Conservation (phyloP, 495 filamentous ascomycete species). For the Podospora conica region DNA sequence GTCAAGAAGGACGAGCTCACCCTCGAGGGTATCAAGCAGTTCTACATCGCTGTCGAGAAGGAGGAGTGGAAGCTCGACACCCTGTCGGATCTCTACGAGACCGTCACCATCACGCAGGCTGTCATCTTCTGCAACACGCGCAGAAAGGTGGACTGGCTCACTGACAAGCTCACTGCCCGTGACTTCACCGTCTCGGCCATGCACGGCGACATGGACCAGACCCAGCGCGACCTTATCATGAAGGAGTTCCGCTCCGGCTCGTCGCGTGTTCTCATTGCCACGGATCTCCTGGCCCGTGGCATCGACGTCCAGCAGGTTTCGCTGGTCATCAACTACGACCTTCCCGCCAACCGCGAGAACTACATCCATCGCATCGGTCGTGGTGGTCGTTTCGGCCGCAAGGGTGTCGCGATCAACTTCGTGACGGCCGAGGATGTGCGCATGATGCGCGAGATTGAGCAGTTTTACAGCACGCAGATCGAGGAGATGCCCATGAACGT, state of each 20-base stretch:
- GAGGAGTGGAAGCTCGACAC: constrained; percentile 99
- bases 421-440: constrained; percentile 96
- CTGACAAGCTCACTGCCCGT: constrained; percentile 95
- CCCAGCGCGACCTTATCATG: constrained; percentile 97
- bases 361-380: constrained; percentile 99
- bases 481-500: constrained; percentile 99
- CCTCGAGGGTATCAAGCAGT: constrained; percentile 96
- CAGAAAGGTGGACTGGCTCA: constrained; percentile 98
- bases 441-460: constrained; percentile 94
- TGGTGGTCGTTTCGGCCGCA: constrained; percentile 91
- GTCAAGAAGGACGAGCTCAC: constrained; percentile 99
- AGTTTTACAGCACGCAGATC: constrained; percentile 96
- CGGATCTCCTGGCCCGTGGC: constrained; percentile 93
- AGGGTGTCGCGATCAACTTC: constrained; percentile 99
- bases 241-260: constrained; percentile 97
- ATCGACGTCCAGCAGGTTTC: constrained; percentile 99
- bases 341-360: constrained; percentile 98
- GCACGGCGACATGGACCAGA: constrained; percentile 99
- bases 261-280: constrained; percentile 95
- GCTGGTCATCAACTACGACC: constrained; percentile 99
- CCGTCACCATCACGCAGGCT: constrained; percentile 95
- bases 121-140: constrained; percentile 99
- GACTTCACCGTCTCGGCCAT: constrained; percentile 98
- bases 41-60: constrained; percentile 98
- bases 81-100: constrained; percentile 99